Percentiles rank a stretch among this genome's conserved stretches.
phyloP scores from a whole-genome alignment of 768 basidiomycete species.

The Neoboletus brunneissimus region DNA sequence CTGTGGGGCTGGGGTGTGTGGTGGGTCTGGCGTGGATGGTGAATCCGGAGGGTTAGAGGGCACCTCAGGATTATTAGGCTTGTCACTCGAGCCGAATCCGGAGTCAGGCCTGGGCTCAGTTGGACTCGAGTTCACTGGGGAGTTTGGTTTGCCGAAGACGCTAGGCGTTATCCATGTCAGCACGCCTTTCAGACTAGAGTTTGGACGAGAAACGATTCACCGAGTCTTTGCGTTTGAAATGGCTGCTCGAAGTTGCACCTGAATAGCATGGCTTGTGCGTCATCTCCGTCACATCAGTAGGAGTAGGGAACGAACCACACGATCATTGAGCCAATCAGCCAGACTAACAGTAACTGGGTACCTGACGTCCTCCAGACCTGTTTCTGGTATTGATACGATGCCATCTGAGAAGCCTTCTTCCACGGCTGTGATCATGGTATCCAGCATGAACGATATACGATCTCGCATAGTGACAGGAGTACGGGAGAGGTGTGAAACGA shows the following conservation, averaged over 20 bases:
- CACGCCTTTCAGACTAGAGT: neutral
- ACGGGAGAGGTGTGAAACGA: neutral
- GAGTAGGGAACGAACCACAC: neutral
- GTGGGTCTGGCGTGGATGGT: neutral
- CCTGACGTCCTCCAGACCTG: neutral
- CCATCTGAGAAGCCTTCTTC: neutral
- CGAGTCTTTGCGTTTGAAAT: neutral
- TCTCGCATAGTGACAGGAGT: neutral
- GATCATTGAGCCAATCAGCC: neutral
- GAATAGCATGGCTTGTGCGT: neutral
- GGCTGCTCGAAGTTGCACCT: neutral
- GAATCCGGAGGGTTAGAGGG: neutral
- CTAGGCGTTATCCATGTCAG: neutral
- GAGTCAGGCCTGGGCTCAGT: neutral
- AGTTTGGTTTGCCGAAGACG: neutral
- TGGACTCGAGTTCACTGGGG: neutral
- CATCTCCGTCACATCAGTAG: neutral
- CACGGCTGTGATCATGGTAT: neutral
- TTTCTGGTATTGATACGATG: neutral
- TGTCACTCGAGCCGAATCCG: neutral
- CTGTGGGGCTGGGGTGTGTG: too few relatives aligned
- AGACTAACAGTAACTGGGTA: neutral
- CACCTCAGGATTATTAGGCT: neutral
- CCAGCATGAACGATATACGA: constrained; percentile 1
- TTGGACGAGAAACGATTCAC: neutral